Evolutionary conservation across 208 protist genomes (phyloP).

Genomic region (Trypanosoma platydactyli): DNA sequence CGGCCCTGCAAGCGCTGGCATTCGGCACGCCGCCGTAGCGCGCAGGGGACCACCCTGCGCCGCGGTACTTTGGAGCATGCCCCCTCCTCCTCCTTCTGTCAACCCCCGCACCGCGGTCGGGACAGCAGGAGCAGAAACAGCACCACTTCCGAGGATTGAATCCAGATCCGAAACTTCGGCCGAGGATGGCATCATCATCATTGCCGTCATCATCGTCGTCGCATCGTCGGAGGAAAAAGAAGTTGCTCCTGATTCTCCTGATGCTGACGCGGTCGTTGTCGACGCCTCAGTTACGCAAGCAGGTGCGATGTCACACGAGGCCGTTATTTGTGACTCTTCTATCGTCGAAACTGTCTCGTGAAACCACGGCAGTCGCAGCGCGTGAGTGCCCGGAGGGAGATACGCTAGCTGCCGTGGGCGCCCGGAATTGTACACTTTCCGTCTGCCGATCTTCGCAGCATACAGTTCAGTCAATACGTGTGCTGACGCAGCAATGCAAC

Average conservation of each 20-base stretch:
- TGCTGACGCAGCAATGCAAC: conserved; percentile 15
- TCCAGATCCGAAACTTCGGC: conserved; percentile 8
- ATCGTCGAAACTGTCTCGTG: conserved; percentile 8
- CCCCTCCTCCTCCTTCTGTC: background rate
- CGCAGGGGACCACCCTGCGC: conserved; percentile 18
- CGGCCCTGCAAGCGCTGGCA: conserved; percentile 33
- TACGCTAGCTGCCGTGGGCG: conserved; percentile 28
- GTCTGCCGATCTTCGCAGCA: background rate
- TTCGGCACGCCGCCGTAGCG: conserved; percentile 32
- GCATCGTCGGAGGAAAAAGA: conserved; percentile 3
- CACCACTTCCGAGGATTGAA: background rate
- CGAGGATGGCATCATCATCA: conserved; percentile 1
- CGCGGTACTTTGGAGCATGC: conserved; percentile 3
- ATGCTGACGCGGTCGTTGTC: too few relatives aligned
- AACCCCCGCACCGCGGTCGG: background rate
- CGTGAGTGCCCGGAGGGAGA: conserved; percentile 54
- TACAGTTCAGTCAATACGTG: background rate
- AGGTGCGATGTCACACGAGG: too few relatives aligned
- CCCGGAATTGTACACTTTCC: background rate
- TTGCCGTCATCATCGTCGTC: conserved; percentile 6
- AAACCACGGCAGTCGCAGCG: conserved; percentile 61
- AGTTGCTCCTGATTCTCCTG: background rate
- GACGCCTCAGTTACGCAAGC: too few relatives aligned
- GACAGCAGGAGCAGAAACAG: background rate
- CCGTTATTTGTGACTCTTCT: too few relatives aligned